A percentile compares a stretch with the other conserved stretches of the same genome.
These are phyloP conservation scores for Sugiyamaella novakii DNA, from an alignment of 1,139 yeast genomes.

Conservation along the genomic window DNA sequence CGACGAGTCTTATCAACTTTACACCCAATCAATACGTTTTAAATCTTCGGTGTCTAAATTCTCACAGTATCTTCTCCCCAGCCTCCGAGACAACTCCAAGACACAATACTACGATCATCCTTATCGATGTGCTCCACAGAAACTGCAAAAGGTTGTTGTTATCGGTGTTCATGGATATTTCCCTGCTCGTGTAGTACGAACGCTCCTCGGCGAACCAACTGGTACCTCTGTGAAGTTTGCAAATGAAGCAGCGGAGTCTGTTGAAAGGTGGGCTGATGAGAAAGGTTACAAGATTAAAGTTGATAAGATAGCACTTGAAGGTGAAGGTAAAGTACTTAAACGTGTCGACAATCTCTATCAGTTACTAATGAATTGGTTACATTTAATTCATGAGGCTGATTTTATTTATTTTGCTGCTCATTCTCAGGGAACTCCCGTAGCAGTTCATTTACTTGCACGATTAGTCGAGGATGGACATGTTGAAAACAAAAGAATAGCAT, in stretches of 20 bases:
- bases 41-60: slow-evolving; percentile 30
- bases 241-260: slow-evolving; percentile 78
- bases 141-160: slow-evolving; percentile 58
- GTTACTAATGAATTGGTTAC: slow-evolving; percentile 68
- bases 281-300: slow-evolving; percentile 61
- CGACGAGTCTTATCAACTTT: slow-evolving; percentile 35
- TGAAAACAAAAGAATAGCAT: slow-evolving; percentile 53
- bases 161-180: slow-evolving; percentile 96
- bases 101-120: slow-evolving; percentile 30
- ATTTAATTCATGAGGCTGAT: slow-evolving; percentile 75
- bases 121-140: slow-evolving; percentile 29
- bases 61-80: slow-evolving; percentile 31
- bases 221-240: slow-evolving; percentile 90
- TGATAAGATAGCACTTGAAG: slow-evolving; percentile 89
- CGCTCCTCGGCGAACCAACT: slow-evolving; percentile 87
- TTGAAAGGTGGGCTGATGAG: slow-evolving; percentile 70
- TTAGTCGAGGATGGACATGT: slow-evolving; percentile 72
- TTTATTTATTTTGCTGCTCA: slow-evolving; percentile 88
- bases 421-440: slow-evolving; percentile 94
- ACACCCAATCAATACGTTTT: slow-evolving; percentile 30
- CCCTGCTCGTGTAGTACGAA: slow-evolving; percentile 82
- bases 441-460: slow-evolving; percentile 72
- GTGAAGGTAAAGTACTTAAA: slow-evolving; percentile 86
- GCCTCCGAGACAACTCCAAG: slow-evolving; percentile 20
- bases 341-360: slow-evolving; percentile 80